A percentile compares a stretch with the other conserved stretches of the same genome.
Evolutionary conservation across 148 eudicot species (phyloP).

Genomic region (Dysphania ambrosioides): DNA sequence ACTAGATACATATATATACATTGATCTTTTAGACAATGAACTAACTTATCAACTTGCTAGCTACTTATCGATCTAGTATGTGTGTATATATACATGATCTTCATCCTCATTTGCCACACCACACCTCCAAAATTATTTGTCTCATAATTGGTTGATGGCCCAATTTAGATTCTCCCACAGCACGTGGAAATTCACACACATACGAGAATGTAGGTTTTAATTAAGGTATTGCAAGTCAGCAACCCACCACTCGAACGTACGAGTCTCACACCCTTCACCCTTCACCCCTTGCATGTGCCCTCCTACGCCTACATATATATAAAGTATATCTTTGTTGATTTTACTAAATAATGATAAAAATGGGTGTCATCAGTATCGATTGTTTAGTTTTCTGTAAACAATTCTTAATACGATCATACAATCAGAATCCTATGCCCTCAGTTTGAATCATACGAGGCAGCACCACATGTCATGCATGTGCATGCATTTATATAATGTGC

Average conservation of each 20-base stretch:
- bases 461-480: slow-evolving; percentile 29
- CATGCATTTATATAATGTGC: slow-evolving; percentile 10
- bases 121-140: background rate
- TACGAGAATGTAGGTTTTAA: slow-evolving; percentile 19
- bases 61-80: too few species aligned
- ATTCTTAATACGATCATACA: slow-evolving; percentile 1
- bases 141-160: background rate
- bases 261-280: background rate
- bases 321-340: slow-evolving; percentile 10
- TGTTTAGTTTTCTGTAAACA: slow-evolving; percentile 12
- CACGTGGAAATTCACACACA: slow-evolving; percentile 15
- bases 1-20: too few species aligned
- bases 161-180: background rate
- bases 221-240: background rate
- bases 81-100: background rate
- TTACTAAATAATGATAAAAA: background rate
- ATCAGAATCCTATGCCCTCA: slow-evolving; percentile 24
- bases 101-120: background rate
- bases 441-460: slow-evolving; percentile 25
- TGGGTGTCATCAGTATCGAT: slow-evolving; percentile 2
- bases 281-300: slow-evolving; percentile 19
- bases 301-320: background rate
- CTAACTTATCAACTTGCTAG: too few species aligned
- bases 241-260: background rate
- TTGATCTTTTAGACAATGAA: too few species aligned